Evolutionary conservation across 164 flowering plant species (phyloP), one percentile per base, ranked within the genome.

Genomic region (Tetracentron sinense): DNA sequence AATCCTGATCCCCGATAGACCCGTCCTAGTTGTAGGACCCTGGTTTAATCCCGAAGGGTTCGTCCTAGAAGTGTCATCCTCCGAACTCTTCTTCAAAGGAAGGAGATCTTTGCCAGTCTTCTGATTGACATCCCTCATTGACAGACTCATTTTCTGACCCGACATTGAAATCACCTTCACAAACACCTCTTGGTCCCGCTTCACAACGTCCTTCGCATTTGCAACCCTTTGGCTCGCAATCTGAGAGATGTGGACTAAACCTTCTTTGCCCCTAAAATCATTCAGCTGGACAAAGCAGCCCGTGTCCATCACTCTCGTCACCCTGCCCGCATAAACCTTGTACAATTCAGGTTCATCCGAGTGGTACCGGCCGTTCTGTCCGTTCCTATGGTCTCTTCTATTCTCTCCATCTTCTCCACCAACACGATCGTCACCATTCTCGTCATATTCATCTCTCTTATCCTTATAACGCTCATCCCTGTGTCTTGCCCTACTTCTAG

Each of bases 121-220:
- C 81, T 92, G 98, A 81, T 92, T 96, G 22, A 92, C 98, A 73
- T 92, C 98, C 71, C 92, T 80, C 96, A 92, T 90, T 0, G 98
- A 84, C 48, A 92, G 69, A 71, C 89, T 83, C 82, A 89, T 56
- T 67, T 92, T 92, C 78, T 85, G 83, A 47, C 86, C 90, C 0
- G 87, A 82, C 48, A 86, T 57, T 0, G 97, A 92, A 14, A 92
- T 85, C 53, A 92, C 89, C 74, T 92, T 92, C 31, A 92, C 96
- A 69, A 65, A 88, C 11, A 89, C 98, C 54, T 82, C 93, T 62
- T 89, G 96, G 53, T 82, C 98, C 47, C 98, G 69, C 81, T 88
- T 84, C 69, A 89, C 92, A 3, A 79, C 76, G 59, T 92, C 96
- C 72, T 89, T 89, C 0, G 92, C 92, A 75, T 76, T 89, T 0